Conservation (phyloP, 768 basidiomycete species). For the Hirschioporus abietinus region DNA sequence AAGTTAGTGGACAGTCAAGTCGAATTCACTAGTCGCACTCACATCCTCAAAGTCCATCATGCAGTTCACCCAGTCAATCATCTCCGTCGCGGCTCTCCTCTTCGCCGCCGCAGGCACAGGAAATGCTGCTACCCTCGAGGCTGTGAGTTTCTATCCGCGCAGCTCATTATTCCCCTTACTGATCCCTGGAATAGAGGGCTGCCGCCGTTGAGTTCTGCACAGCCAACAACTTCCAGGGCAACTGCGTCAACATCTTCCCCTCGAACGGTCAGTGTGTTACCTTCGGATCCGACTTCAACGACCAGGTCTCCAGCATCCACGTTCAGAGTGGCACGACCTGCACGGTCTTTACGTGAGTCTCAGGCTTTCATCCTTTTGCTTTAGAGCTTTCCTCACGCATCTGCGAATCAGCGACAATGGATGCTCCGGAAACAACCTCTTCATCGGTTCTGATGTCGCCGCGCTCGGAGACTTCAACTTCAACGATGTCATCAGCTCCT, state of each 20-base stretch:
- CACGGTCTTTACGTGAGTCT: neutral
- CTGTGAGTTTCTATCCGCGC: neutral
- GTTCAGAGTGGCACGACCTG: neutral
- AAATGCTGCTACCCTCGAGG: neutral
- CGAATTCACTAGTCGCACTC: neutral
- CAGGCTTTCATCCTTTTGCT: neutral
- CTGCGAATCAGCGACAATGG: neutral
- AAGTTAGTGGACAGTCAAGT: neutral
- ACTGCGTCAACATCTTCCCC: neutral
- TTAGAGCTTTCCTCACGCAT: neutral
- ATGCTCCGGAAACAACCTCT: neutral
- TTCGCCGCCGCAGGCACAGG: neutral
- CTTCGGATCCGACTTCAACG: slow-evolving; percentile 1
- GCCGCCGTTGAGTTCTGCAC: neutral
- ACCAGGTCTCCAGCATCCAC: neutral
- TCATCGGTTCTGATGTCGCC: neutral
- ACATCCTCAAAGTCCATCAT: neutral
- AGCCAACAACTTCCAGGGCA: neutral
- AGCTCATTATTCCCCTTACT: neutral
- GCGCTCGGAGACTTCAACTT: neutral
- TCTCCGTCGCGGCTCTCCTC: neutral
- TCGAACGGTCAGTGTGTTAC: neutral
- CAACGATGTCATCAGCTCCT: neutral
- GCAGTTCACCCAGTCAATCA: neutral
- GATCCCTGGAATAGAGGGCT: neutral